Evolutionary conservation across 495 filamentous ascomycete species (phyloP).

Genomic region (Penicillium paradoxum): DNA sequence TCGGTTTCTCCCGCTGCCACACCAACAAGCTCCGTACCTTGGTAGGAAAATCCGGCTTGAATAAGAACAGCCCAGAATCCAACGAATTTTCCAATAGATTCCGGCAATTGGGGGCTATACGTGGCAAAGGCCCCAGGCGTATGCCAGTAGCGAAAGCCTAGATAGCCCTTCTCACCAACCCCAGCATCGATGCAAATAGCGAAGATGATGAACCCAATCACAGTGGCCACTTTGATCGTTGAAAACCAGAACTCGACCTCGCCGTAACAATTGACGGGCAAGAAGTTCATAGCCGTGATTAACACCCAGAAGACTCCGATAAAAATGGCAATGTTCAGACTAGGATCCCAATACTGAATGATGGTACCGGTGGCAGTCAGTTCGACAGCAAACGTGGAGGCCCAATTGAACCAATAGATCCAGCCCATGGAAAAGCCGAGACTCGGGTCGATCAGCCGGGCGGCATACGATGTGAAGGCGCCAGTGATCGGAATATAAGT

Average conservation of each 20-base stretch:
- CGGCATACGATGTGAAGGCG: constrained; percentile 63
- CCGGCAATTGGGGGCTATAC: constrained; percentile 53
- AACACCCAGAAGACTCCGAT: constrained; percentile 64
- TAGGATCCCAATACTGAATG: constrained; percentile 62
- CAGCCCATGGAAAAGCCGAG: constrained; percentile 71
- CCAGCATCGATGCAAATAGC: constrained; percentile 57
- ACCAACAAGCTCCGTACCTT: constrained; percentile 62
- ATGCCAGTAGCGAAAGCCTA: constrained; percentile 58
- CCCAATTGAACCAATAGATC: constrained; percentile 57
- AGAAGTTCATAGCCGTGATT: constrained; percentile 56
- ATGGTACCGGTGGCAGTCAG: constrained; percentile 63
- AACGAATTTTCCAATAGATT: constrained; percentile 44
- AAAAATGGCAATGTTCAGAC: constrained; percentile 56
- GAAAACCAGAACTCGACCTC: constrained; percentile 62
- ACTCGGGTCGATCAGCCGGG: constrained; percentile 61
- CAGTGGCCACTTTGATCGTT: constrained; percentile 52
- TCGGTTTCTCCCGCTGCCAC: constrained; percentile 63
- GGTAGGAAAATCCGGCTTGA: constrained; percentile 59
- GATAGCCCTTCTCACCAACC: constrained; percentile 50
- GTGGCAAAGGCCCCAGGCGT: constrained; percentile 57
- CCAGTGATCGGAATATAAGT: constrained; percentile 68
- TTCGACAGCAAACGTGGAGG: constrained; percentile 63
- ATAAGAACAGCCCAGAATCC: constrained; percentile 39
- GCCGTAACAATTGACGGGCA: constrained; percentile 48
- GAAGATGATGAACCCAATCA: constrained; percentile 54